Evolutionary conservation across 441 rosid species (phyloP).

Genomic region (Corymbia citriodora): DNA sequence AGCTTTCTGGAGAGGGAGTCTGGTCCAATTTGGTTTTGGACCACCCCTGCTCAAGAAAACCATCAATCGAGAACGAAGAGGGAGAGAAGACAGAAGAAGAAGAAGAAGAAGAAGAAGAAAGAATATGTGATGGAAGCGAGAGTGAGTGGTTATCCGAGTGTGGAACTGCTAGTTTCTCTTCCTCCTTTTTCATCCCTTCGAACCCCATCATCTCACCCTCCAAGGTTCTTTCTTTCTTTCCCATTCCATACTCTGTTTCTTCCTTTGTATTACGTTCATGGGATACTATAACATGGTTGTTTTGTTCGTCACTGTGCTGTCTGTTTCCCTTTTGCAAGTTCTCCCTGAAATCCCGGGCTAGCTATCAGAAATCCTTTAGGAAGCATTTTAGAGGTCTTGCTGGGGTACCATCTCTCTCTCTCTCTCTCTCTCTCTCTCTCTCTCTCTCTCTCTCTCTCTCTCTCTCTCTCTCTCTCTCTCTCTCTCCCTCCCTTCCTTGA

Average conservation of each 20-base stretch:
- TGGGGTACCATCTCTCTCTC: too few relatives aligned
- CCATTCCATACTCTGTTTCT: neutral
- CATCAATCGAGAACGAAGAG: neutral
- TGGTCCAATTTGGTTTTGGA: neutral
- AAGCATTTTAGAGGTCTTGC: too few relatives aligned
- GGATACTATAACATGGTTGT: neutral
- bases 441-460: too few relatives aligned
- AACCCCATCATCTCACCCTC: neutral
- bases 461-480: too few relatives aligned
- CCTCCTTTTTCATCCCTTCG: neutral
- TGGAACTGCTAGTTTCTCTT: neutral
- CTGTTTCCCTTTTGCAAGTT: neutral
- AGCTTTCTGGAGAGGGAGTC: neutral
- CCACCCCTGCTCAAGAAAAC: neutral
- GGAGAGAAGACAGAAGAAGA: too few relatives aligned
- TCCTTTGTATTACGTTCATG: neutral
- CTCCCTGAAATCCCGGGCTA: neutral
- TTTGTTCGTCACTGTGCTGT: neutral
- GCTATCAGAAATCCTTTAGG: too few relatives aligned
- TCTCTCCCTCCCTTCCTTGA: too few relatives aligned
- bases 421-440: too few relatives aligned
- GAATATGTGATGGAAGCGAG: neutral
- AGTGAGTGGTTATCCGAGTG: neutral
- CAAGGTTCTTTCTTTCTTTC: neutral
- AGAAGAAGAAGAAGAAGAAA: neutral